Evolutionary conservation across 2,329 filamentous ascomycete species (phyloP).

Genomic region (Venturia pyrina): DNA sequence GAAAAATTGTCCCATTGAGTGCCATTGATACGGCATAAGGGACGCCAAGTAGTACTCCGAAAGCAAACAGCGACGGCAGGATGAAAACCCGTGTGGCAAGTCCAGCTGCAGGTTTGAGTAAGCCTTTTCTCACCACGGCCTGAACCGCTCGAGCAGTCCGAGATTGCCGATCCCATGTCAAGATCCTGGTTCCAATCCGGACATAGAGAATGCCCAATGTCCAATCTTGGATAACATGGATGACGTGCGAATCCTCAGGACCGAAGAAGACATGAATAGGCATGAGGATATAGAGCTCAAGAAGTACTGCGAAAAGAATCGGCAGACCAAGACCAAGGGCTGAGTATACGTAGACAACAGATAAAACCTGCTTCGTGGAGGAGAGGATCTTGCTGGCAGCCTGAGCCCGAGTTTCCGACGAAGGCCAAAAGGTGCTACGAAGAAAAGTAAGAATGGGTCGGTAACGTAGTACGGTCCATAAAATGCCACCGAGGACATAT

Average conservation of each 20-base stretch:
- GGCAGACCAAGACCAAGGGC: constrained; percentile 73
- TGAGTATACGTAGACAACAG: constrained; percentile 63
- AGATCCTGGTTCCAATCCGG: constrained; percentile 63
- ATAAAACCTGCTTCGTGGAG: constrained; percentile 28
- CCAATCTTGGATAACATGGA: constrained; percentile 89
- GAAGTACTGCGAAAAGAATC: constrained; percentile 63
- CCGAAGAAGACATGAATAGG: constrained; percentile 52
- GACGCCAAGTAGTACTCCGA: constrained; percentile 49
- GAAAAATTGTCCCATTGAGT: constrained; percentile 33
- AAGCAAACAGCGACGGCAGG: constrained; percentile 59
- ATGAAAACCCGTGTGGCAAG: constrained; percentile 80
- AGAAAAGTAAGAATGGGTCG: constrained; percentile 19
- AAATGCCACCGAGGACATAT: constrained; percentile 61
- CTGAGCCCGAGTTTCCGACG: constrained; percentile 6
- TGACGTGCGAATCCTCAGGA: constrained; percentile 49
- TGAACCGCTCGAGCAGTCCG: constrained; percentile 65
- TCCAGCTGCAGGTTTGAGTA: constrained; percentile 65
- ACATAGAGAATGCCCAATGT: constrained; percentile 85
- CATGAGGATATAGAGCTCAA: constrained; percentile 82
- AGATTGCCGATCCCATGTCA: constrained; percentile 58
- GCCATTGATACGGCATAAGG: constrained; percentile 53
- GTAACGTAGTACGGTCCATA: constrained; percentile 50
- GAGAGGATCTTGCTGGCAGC: background rate
- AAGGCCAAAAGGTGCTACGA: constrained; percentile 22
- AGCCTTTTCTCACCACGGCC: constrained; percentile 59